phyloP scores from a whole-genome alignment of 176 grass and related monocot species.

The Oropetium thomaeum region DNA sequence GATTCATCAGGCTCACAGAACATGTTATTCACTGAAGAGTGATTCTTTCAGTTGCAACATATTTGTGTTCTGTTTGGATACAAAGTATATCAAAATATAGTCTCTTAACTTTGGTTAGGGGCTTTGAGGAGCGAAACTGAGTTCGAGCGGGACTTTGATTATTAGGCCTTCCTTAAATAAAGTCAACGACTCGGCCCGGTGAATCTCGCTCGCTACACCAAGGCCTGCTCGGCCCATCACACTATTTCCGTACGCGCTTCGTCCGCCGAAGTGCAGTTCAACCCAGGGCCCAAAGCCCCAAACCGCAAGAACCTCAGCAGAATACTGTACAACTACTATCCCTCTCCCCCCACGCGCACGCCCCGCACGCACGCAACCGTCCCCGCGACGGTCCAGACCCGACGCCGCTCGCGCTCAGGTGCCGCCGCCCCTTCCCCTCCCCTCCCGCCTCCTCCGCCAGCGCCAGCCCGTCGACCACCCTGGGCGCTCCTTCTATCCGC shows the following conservation, averaged over 20 bases:
- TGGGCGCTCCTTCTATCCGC: neutral
- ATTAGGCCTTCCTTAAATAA: too few species aligned
- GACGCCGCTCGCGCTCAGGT: constrained; percentile 23
- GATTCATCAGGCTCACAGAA: too few species aligned
- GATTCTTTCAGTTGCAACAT: too few species aligned
- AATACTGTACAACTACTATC: neutral
- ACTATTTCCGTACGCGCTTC: neutral
- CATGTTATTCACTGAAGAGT: too few species aligned
- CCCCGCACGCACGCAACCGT: constrained; percentile 12
- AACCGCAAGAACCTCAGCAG: neutral
- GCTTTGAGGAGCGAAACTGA: too few species aligned
- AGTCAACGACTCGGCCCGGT: neutral
- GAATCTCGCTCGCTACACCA: neutral
- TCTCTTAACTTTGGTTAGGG: too few species aligned
- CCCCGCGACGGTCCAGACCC: constrained; percentile 15
- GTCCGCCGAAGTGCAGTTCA: neutral
- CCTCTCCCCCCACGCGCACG: constrained; percentile 6
- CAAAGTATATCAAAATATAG: too few species aligned
- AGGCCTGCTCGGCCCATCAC: neutral
- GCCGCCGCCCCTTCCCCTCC: neutral
- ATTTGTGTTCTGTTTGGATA: too few species aligned
- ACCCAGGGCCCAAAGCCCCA: neutral
- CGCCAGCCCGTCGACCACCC: neutral
- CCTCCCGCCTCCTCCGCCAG: neutral
- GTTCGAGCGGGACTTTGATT: too few species aligned